Percentiles rank a stretch among this genome's conserved stretches.
These are phyloP conservation scores for Aspergillus egyptiacus DNA, from an alignment of 495 filamentous ascomycete species.

Conservation along the genomic window DNA sequence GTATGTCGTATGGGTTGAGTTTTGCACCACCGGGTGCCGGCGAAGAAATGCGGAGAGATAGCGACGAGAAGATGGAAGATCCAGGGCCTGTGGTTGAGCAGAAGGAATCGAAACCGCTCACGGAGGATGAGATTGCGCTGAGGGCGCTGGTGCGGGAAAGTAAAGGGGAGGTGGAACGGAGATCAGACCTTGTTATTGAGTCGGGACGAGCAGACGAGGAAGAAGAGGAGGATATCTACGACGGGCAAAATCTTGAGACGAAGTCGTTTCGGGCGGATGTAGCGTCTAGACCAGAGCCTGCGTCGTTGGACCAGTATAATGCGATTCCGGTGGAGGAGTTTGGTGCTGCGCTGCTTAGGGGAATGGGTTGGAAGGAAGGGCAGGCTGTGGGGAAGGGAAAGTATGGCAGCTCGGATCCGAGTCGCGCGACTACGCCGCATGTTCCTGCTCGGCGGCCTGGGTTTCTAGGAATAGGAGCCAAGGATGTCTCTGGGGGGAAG, in stretches of 20 bases:
- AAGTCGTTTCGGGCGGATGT: constrained; percentile 64
- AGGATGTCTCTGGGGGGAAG: constrained; percentile 49
- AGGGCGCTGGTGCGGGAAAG: constrained; percentile 63
- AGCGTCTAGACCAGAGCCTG: constrained; percentile 63
- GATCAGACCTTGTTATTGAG: constrained; percentile 58
- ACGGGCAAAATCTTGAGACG: constrained; percentile 42
- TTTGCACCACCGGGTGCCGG: constrained; percentile 29
- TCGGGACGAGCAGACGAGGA: constrained; percentile 25
- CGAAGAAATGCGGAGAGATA: constrained; percentile 21
- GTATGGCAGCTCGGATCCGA: constrained; percentile 27
- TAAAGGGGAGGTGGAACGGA: constrained; percentile 41
- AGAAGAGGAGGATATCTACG: constrained; percentile 20
- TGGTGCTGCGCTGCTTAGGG: constrained; percentile 76
- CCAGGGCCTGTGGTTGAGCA: constrained; percentile 6
- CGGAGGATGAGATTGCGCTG: constrained; percentile 73
- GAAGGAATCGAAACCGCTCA: constrained; percentile 31
- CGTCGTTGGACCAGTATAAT: constrained; percentile 78
- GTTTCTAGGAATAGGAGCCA: constrained; percentile 79
- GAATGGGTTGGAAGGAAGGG: constrained; percentile 93
- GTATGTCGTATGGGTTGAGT: constrained; percentile 42
- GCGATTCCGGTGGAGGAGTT: constrained; percentile 91
- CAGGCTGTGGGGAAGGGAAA: constrained; percentile 58
- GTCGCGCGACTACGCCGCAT: constrained; percentile 33
- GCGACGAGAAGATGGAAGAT: constrained; percentile 29
- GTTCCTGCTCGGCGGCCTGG: constrained; percentile 64